A percentile compares a stretch with the other conserved stretches of the same genome.
Evolutionary conservation across 805 yeast species (phyloP).

Genomic region (Cyberlindnera galapagoensis): DNA sequence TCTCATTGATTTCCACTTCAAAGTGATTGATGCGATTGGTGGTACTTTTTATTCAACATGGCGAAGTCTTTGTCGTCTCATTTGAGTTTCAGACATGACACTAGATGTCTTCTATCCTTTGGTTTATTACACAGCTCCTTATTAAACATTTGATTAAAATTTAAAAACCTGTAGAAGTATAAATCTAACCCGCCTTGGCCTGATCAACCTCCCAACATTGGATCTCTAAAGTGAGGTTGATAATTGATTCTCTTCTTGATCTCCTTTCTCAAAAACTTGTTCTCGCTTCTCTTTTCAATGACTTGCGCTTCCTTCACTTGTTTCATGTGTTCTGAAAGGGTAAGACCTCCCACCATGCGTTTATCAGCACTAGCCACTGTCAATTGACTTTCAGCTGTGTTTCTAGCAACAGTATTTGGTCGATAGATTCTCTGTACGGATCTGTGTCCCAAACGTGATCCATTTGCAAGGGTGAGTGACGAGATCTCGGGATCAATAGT

Average conservation of each 20-base stretch:
- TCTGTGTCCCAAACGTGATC: conserved; percentile 77
- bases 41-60: too few species aligned
- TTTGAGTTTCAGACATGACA: too few species aligned
- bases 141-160: too few species aligned
- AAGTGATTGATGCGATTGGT: too few species aligned
- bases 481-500: conserved; percentile 49
- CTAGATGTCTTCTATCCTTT: too few species aligned
- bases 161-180: too few species aligned
- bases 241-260: conserved; percentile 68
- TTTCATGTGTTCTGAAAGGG: conserved; percentile 51
- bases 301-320: conserved; percentile 39
- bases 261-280: conserved; percentile 39
- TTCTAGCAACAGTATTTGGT: conserved; percentile 47
- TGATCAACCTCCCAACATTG: conserved; percentile 41
- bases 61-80: too few species aligned
- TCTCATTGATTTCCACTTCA: too few species aligned
- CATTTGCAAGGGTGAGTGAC: conserved; percentile 70
- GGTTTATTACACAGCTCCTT: too few species aligned
- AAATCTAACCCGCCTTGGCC: too few species aligned
- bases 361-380: conserved; percentile 76
- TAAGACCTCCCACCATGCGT: conserved; percentile 49
- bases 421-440: conserved; percentile 64
- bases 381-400: conserved; percentile 56
- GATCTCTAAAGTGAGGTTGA: conserved; percentile 83
- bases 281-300: conserved; percentile 38